Percentiles rank a stretch among this genome's conserved stretches.
Evolutionary conservation across 176 grass and related monocot species (phyloP).

Genomic region (Juncus inflexus): DNA sequence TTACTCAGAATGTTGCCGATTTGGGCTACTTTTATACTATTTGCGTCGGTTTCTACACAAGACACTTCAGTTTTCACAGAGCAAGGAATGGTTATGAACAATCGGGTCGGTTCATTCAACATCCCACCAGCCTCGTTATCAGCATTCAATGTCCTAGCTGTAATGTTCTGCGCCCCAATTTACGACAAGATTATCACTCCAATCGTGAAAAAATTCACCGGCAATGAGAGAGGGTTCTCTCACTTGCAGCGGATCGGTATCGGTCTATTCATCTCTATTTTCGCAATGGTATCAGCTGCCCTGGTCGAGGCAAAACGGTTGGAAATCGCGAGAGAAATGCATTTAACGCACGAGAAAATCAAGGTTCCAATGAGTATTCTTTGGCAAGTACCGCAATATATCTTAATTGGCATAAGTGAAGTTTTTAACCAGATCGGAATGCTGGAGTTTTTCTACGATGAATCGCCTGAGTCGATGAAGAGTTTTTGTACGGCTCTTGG

Average conservation of each 20-base stretch:
- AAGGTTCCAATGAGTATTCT: conserved; percentile 35
- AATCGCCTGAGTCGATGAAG: conserved; percentile 45
- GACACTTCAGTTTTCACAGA: conserved; percentile 38
- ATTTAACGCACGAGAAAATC: conserved; percentile 16
- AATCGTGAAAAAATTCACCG: conserved; percentile 29
- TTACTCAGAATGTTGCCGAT: conserved; percentile 47
- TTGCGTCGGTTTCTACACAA: conserved; percentile 38
- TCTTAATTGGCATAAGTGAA: conserved; percentile 34
- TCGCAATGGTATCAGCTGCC: conserved; percentile 38
- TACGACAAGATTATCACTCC: conserved; percentile 42
- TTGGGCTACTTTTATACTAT: conserved; percentile 42
- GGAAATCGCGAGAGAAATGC: conserved; percentile 20
- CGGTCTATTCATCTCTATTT: conserved; percentile 36
- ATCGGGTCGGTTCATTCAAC: conserved; percentile 20
- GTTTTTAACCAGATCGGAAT: conserved; percentile 39
- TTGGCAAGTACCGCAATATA: conserved; percentile 46
- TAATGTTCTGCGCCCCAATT: conserved; percentile 32
- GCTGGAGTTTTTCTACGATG: conserved; percentile 41
- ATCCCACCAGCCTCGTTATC: conserved; percentile 40
- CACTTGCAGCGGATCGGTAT: conserved; percentile 43
- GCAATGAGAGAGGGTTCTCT: conserved; percentile 43
- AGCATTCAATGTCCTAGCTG: conserved; percentile 30
- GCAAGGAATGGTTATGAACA: conserved; percentile 43
- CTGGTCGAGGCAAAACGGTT: conserved; percentile 37
- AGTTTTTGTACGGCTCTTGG: conserved; percentile 37